phyloP scores from a whole-genome alignment of 139 green algal species.

The Trebouxia sp. region DNA sequence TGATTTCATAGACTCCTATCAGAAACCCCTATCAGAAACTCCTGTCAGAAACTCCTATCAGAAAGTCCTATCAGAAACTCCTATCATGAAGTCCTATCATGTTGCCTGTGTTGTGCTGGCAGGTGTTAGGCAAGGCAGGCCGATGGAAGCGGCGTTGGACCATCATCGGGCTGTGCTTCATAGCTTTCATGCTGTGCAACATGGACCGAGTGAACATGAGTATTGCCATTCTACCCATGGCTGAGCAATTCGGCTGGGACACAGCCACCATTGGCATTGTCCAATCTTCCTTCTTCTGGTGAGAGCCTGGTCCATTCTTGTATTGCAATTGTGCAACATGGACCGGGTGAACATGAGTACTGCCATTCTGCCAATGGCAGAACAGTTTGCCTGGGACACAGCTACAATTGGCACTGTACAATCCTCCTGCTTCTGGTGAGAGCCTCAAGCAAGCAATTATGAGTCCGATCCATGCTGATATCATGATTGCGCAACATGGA shows the following conservation, averaged over 20 bases:
- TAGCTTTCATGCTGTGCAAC: conserved; percentile 96
- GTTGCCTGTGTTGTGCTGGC: no score
- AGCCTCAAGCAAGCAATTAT: no score
- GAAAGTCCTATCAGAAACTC: no score
- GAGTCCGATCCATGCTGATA: no score
- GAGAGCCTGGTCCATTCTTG: no score
- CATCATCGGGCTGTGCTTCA: conserved; percentile 86
- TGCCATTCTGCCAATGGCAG: conserved; percentile 93
- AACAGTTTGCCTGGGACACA: conserved; percentile 83
- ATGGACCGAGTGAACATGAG: conserved; percentile 98
- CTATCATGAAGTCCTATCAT: no score
- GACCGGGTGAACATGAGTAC: conserved; percentile 98
- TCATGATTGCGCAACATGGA: conserved; percentile 97
- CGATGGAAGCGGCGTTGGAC: conserved; percentile 66
- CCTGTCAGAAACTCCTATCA: no score
- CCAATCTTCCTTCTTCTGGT: conserved; percentile 98
- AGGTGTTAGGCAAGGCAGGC: not conserved
- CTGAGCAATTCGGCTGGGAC: conserved; percentile 83
- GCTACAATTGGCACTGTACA: conserved; percentile 93
- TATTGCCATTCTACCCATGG: conserved; percentile 97
- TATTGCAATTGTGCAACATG: conserved; percentile 96
- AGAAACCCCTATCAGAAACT: no score
- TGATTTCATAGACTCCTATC: no score
- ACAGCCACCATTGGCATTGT: conserved; percentile 89
- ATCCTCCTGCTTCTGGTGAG: conserved; percentile 97